Conservation (phyloP, 2,329 filamentous ascomycete species). For the Colletotrichum paranaense region DNA sequence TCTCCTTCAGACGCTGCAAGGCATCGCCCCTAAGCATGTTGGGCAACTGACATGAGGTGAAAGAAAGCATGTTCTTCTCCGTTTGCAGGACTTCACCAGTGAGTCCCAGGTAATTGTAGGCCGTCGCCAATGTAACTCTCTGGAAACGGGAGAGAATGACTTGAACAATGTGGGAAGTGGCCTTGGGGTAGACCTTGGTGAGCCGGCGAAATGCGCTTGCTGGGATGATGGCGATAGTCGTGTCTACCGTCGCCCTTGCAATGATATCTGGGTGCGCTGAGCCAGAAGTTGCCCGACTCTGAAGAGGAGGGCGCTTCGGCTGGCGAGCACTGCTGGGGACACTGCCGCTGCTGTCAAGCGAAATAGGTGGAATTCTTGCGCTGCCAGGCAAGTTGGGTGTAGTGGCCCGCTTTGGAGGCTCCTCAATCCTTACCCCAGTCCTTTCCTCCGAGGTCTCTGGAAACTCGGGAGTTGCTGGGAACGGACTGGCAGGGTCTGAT, state of each 20-base stretch:
- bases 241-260: constrained; percentile 94
- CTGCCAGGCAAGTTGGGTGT: constrained; percentile 19
- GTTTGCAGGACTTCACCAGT: constrained; percentile 93
- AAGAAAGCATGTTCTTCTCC: constrained; percentile 93
- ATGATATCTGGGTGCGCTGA: constrained; percentile 98
- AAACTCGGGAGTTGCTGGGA: constrained; percentile 22
- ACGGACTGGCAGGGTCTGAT: constrained; percentile 35
- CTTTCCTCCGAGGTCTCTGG: constrained; percentile 16
- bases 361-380: constrained; percentile 78
- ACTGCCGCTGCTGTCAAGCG: constrained; percentile 54
- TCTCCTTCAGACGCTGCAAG: constrained; percentile 87
- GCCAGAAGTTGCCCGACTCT: constrained; percentile 64
- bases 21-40: constrained; percentile 89
- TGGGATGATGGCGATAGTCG: constrained; percentile 97
- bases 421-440: constrained; percentile 18
- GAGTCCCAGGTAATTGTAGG: constrained; percentile 92
- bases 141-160: constrained; percentile 96
- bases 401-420: constrained; percentile 19
- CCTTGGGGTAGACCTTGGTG: constrained; percentile 94
- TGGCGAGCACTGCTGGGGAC: constrained; percentile 20
- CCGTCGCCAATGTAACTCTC: constrained; percentile 92
- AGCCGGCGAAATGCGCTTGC: constrained; percentile 94
- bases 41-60: constrained; percentile 90
- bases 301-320: constrained; percentile 50
- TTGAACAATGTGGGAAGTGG: constrained; percentile 96